These are phyloP conservation scores for Termitomyces sp. DNA, from an alignment of 768 basidiomycete species.

Conservation along the genomic window DNA sequence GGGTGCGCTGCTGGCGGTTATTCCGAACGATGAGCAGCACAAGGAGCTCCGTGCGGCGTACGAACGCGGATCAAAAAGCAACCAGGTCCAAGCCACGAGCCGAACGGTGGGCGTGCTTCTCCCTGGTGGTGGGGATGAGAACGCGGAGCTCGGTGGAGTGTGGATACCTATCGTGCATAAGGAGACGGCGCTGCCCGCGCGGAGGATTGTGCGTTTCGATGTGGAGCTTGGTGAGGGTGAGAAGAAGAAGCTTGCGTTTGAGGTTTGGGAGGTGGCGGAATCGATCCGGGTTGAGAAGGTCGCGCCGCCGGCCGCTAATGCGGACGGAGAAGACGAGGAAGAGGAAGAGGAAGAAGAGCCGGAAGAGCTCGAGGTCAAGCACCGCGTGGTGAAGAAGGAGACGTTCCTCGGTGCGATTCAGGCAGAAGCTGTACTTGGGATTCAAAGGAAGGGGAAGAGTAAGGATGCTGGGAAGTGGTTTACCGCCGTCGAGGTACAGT, in stretches of 20 bases:
- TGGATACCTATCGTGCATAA: slow-evolving; percentile 64
- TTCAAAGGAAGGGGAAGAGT: slow-evolving; percentile 32
- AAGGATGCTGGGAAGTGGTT: slow-evolving; percentile 39
- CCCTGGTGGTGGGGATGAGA: slow-evolving; percentile 37
- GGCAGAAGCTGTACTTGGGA: slow-evolving; percentile 34
- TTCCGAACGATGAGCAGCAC: slow-evolving; percentile 42
- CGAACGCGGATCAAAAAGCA: slow-evolving; percentile 24
- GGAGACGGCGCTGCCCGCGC: slow-evolving; percentile 67
- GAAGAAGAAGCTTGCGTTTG: slow-evolving; percentile 50
- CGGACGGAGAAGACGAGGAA: slow-evolving; percentile 46
- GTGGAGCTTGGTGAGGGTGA: slow-evolving; percentile 35
- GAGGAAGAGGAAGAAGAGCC: slow-evolving; percentile 31
- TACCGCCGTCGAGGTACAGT: slow-evolving; percentile 44
- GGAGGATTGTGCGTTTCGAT: slow-evolving; percentile 54
- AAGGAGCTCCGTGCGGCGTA: slow-evolving; percentile 50
- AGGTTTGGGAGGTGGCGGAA: slow-evolving; percentile 77
- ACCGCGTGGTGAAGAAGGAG: slow-evolving; percentile 54
- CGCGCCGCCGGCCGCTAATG: slow-evolving; percentile 37
- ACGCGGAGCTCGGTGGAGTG: slow-evolving; percentile 48
- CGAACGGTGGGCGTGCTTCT: slow-evolving; percentile 63
- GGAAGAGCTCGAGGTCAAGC: slow-evolving; percentile 58
- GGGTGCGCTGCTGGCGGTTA: slow-evolving; percentile 51
- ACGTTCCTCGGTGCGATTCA: slow-evolving; percentile 39
- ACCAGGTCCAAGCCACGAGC: slow-evolving; percentile 48
- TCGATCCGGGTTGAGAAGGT: slow-evolving; percentile 58